phyloP scores from a whole-genome alignment of 2,329 filamentous ascomycete species.

The Sporothrix phasma region DNA sequence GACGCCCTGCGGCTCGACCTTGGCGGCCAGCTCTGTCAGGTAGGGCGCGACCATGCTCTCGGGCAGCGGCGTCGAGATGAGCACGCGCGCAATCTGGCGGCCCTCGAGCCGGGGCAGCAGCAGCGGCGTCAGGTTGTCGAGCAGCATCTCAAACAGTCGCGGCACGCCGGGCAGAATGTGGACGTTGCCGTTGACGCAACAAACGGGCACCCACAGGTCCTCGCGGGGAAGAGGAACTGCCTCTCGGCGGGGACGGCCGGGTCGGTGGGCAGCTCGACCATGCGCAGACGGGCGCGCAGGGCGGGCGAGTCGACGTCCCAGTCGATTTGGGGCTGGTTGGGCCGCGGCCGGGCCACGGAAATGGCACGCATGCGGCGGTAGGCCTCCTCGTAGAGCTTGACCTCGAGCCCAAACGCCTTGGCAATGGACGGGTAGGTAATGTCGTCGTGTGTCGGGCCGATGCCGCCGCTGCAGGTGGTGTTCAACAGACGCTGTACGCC shows the following conservation, averaged over 20 bases:
- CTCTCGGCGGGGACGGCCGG: constrained; percentile 51
- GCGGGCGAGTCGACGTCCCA: constrained; percentile 77
- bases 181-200: constrained; percentile 82
- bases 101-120: constrained; percentile 67
- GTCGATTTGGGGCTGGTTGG: constrained; percentile 62
- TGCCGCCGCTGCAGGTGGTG: constrained; percentile 56
- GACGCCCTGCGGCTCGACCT: constrained; percentile 64
- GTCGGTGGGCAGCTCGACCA: constrained; percentile 81
- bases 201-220: constrained; percentile 82
- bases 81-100: constrained; percentile 65
- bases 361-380: constrained; percentile 75
- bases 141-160: constrained; percentile 66
- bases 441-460: constrained; percentile 95
- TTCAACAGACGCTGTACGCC: too few relatives aligned
- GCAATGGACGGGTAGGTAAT: constrained; percentile 94
- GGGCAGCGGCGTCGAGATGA: constrained; percentile 78
- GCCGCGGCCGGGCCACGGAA: constrained; percentile 52
- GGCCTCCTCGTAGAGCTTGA: constrained; percentile 68
- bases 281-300: constrained; percentile 72
- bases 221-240: constrained; percentile 71
- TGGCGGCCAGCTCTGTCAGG: constrained; percentile 66
- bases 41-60: constrained; percentile 81
- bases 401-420: constrained; percentile 69
- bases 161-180: constrained; percentile 91
- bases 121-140: constrained; percentile 64